Percentiles rank a stretch among this genome's conserved stretches.
Evolutionary conservation across 257 asterid species (phyloP).

Genomic region (Rehmannia glutinosa): DNA sequence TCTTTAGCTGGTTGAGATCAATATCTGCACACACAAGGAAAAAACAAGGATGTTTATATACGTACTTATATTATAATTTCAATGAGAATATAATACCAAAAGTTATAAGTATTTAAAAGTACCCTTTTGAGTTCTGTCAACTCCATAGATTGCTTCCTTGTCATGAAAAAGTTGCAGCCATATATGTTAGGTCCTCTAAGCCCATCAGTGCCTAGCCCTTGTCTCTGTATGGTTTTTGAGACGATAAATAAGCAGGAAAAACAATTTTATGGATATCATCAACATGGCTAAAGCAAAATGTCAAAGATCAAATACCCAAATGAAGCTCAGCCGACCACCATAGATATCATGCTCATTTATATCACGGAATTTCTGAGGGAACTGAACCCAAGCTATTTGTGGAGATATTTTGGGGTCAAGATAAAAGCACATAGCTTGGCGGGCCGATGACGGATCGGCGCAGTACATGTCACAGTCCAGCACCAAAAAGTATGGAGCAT

Average conservation of each 20-base stretch:
- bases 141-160: conserved; percentile 44
- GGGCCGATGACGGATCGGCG: conserved; percentile 44
- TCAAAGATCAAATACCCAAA: conserved; percentile 24
- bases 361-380: conserved; percentile 41
- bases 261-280: not conserved
- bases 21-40: conserved; percentile 17
- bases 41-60: not conserved
- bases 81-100: no score
- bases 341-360: conserved; percentile 42
- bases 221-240: conserved; percentile 28
- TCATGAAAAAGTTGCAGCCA: conserved; percentile 56
- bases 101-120: no score
- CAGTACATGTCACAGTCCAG: conserved; percentile 58
- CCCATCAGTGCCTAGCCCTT: conserved; percentile 51
- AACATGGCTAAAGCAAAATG: not conserved
- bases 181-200: conserved; percentile 41
- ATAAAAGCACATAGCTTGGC: conserved; percentile 55
- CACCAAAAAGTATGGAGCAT: conserved; percentile 57
- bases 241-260: not conserved
- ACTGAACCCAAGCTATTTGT: conserved; percentile 57
- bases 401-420: conserved; percentile 23
- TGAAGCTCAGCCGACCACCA: conserved; percentile 25
- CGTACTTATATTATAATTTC: no score
- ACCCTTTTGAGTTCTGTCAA: conserved; percentile 23
- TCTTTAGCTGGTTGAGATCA: conserved; percentile 33